Conservation (phyloP, 768 basidiomycete genomes). For the Boletus sp. region DNA sequence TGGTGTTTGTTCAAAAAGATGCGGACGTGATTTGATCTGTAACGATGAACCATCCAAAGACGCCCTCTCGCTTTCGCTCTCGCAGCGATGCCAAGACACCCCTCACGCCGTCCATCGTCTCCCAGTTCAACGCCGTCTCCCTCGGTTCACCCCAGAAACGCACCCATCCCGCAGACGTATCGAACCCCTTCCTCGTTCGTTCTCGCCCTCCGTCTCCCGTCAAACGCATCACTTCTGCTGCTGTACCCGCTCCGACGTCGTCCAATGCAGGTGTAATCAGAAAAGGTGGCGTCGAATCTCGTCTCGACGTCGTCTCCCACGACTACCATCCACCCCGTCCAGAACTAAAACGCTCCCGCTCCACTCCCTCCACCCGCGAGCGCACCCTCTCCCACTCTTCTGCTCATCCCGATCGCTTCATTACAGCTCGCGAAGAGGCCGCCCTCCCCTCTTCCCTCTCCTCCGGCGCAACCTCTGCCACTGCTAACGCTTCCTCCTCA, state of each 20-base stretch:
- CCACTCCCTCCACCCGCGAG: constrained; percentile 58
- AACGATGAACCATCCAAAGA: constrained; percentile 38
- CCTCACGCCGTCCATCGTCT: constrained; percentile 43
- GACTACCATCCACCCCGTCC: constrained; percentile 69
- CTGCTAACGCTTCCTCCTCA: constrained; percentile 39
- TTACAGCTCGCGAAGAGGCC: constrained; percentile 55
- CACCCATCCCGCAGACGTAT: constrained; percentile 42
- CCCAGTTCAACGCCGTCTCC: constrained; percentile 40
- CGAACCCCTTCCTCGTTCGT: constrained; percentile 62
- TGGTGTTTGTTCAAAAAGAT: too few relatives aligned
- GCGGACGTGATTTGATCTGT: too few relatives aligned
- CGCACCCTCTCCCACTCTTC: constrained; percentile 37
- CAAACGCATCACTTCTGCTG: constrained; percentile 54
- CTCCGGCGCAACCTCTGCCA: constrained; percentile 48
- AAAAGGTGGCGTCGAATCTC: constrained; percentile 74
- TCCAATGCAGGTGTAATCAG: constrained; percentile 73
- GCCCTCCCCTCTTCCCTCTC: constrained; percentile 64
- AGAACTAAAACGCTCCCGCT: constrained; percentile 70
- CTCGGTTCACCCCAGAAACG: constrained; percentile 33
- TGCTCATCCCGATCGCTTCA: constrained; percentile 65
- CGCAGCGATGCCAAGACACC: constrained; percentile 52
- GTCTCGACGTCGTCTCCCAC: constrained; percentile 71
- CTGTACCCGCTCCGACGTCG: constrained; percentile 47
- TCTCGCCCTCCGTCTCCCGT: constrained; percentile 63
- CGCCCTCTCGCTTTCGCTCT: constrained; percentile 46